Evolutionary conservation across 805 yeast species (phyloP), one percentile per base, ranked within the genome.

Genomic region (Lipomyces mesembrius): DNA sequence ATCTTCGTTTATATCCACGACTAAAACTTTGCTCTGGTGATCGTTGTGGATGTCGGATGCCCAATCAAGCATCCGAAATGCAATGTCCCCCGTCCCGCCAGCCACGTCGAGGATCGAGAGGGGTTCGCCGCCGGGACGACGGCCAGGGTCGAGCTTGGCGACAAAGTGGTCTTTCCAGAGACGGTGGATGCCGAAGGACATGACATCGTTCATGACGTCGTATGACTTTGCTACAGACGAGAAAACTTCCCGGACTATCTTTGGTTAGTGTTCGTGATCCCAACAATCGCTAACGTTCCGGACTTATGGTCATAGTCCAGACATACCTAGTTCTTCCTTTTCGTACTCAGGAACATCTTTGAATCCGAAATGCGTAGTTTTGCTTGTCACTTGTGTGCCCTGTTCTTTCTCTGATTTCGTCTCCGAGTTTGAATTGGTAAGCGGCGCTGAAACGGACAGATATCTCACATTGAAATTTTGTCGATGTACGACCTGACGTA

Each of bases 21-120:
- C 86, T 8, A 93, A 91, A 95, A 95, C 95, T 32, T 88, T 86
- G 43, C 92, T 86, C 68, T 83, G 81, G 51, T 79, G 83, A 79
- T 95, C 99, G 65, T 89, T 88, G 76, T 87, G 91, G 69, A 87
- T 85, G 52, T 82, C 79, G 70, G 88, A 87, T 9, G 98, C 98
- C 79, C 95, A 97, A 74, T 92, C 97, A 69, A 95, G 82, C 70
- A 95, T 83, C 2, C 99, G 96, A 79, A 92, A 92, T 0, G 99
- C 99, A 79, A 95, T 94, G 76, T 95, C 99, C 58, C 99, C 99
- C 11, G 98, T 92, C 29, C 99, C 99, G 67, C 99, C 99, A 34
- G 99, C 99, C 65, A 95, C 98, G 78, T 95, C 99, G 70, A 95
- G 83, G 75, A 95, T 94, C 66, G 88, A 86, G 74, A 95, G 81